Percentiles rank a stretch among this genome's conserved stretches.
phyloP scores from a whole-genome alignment of 2,329 filamentous ascomycete genomes.

The Fonsecaea monophora region DNA sequence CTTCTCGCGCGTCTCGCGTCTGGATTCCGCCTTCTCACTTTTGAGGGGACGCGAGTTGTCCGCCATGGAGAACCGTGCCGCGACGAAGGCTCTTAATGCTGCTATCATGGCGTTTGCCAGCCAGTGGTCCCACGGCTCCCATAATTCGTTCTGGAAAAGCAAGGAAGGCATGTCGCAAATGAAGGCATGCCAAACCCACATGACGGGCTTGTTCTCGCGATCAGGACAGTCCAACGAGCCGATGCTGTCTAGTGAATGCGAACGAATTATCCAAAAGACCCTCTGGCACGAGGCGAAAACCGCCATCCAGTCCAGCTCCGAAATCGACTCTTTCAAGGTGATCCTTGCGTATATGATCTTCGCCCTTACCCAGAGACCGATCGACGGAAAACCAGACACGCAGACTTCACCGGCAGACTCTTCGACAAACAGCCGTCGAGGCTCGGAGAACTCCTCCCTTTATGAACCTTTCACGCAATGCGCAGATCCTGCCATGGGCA shows the following conservation, averaged over 20 bases:
- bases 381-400: slow-evolving; percentile 36
- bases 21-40: slow-evolving; percentile 49
- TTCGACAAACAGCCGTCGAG: slow-evolving; percentile 5
- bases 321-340: slow-evolving; percentile 55
- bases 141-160: slow-evolving; percentile 35
- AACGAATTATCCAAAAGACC: slow-evolving; percentile 47
- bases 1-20: slow-evolving; percentile 52
- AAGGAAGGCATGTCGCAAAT: slow-evolving; percentile 31
- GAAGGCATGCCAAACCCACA: slow-evolving; percentile 16
- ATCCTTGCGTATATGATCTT: slow-evolving; percentile 56
- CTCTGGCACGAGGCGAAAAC: slow-evolving; percentile 53
- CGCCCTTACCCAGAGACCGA: slow-evolving; percentile 53
- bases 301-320: slow-evolving; percentile 48
- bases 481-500: slow-evolving; percentile 7
- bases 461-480: background rate
- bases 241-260: slow-evolving; percentile 33
- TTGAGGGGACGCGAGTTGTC: slow-evolving; percentile 49
- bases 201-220: slow-evolving; percentile 1
- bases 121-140: slow-evolving; percentile 46
- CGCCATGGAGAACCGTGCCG: slow-evolving; percentile 47
- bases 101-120: slow-evolving; percentile 55
- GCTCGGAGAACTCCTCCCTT: slow-evolving; percentile 1
- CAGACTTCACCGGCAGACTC: slow-evolving; percentile 4
- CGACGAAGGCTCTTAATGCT: slow-evolving; percentile 50
- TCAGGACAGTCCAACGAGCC: slow-evolving; percentile 9